Evolutionary conservation across 1,284 basidiomycete genomes (phyloP), one percentile per base, ranked within the genome.

Genomic region (Puccinia hordei): DNA sequence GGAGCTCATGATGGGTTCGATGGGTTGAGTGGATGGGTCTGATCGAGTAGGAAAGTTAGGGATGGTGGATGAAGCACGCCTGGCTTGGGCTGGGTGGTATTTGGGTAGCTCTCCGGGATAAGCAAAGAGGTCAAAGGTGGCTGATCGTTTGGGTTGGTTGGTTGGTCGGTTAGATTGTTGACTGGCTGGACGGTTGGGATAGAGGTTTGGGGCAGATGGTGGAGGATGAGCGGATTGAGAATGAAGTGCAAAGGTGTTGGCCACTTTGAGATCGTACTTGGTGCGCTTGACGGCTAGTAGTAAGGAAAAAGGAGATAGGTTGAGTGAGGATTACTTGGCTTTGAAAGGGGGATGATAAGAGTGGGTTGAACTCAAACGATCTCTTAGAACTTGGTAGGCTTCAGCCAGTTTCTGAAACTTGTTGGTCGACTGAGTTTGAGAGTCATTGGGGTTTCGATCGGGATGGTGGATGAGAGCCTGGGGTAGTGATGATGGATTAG

Each of bases 401-500:
- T 74, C 73, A n/a, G 55, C 73, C 41, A 74, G 38, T 49, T 59
- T 59, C 57, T 74, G 73, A 35, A 74, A 74, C 27, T 61, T 74
- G 38, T 61, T 61, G 55, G 73, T 74, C 24, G 73, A 74, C 51
- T 72, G 69, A 38, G 46, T 35, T 55, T 72, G 69, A 38, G 69
- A 72, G n/a, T 74, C 55, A 24, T 74, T 74, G 33, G 73, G 57
- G 55, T 74, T 74, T 49, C 73, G 73, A 74, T 74, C 73, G 15
- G 73, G 73, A 46, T 74, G 73, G 41, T 74, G 73, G 38, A 74
- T 74, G n/a, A 74, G 57, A 24, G 73, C 73, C 73, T 74, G 41
- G 41, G n/a, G 24, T 8, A 5, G 57, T 19, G 15, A 6, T n/a
- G 55, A 22, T 3, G 35, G n/a, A 55, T 5, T 6, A 72, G 27